Evolutionary conservation across 495 filamentous ascomycete species (phyloP), one percentile per base, ranked within the genome.

Genomic region (Cercophora samala): DNA sequence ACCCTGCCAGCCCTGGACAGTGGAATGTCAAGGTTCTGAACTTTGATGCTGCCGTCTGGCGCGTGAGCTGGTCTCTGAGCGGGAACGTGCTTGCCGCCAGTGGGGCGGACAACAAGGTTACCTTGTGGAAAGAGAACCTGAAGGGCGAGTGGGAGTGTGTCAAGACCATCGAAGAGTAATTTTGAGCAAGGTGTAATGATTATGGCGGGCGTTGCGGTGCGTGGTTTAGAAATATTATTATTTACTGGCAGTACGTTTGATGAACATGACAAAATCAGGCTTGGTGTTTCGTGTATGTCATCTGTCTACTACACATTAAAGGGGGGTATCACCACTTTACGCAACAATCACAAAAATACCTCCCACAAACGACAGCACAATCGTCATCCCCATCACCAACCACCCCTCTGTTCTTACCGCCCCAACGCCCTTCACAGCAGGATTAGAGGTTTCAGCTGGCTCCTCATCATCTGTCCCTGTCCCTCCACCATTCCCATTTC

Each of bases 11-110:
- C 75, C 79, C 80, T 62, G 77, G 79, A 13, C 84, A 92, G 72
- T 99, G 96, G 96, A 83, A 86, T 54, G 88, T 86, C 79, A 93
- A 93, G 77, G 85, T 88, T 24, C 83, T 98, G 66, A 85, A 88
- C 66, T 96, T 99, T 68, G 94, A 97, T 11, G 87, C 87, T 13
- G 91, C 93, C 60, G 82, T 97, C 68, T 99, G 96, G 96, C 87
- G 94, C 51, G 95, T 97, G 17, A 97, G 92, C 82, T 99, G 96
- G 96, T 96, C 92, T 72, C 84, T 97, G 70, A 97, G 92, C 79
- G 96, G 96, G 22, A 99, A 99, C 80, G 95, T 98, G 51, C 82
- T 99, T 70, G 96, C 96, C 17, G 93, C 96, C 64, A 91, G 88
- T 71, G 90, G 91, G 5, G 92, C 89, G n/a, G 94, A 99, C 81